Evolutionary conservation across 2,329 filamentous ascomycete species (phyloP).

Genomic region (Madurella mycetomatis): DNA sequence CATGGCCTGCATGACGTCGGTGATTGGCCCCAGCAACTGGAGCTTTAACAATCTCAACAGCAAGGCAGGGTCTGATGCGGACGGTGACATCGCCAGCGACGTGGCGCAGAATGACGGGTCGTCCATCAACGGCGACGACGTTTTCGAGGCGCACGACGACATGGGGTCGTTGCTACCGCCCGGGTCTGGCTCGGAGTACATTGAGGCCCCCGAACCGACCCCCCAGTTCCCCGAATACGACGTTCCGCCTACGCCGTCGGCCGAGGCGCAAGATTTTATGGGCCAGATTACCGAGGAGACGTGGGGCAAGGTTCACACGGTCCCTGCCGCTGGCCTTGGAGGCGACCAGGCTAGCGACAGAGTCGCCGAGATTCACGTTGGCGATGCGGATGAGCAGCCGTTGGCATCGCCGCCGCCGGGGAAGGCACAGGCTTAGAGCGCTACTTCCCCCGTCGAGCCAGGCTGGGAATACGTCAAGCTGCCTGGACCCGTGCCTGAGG

Average conservation of each 20-base stretch:
- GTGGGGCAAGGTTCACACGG: slow-evolving; percentile 32
- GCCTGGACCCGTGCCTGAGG: not conserved
- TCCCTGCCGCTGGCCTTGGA: slow-evolving; percentile 28
- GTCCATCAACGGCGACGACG: slow-evolving; percentile 27
- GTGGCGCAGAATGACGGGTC: slow-evolving; percentile 37
- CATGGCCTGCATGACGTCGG: slow-evolving; percentile 26
- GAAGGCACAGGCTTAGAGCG: not conserved
- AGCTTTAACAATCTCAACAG: slow-evolving; percentile 40
- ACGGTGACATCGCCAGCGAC: slow-evolving; percentile 33
- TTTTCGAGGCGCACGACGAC: slow-evolving; percentile 28
- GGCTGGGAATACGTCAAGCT: not conserved
- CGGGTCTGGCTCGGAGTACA: slow-evolving; percentile 24
- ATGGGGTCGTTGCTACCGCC: slow-evolving; percentile 28
- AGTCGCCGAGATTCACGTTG: slow-evolving; percentile 36
- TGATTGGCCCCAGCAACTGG: slow-evolving; percentile 37
- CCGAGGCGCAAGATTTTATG: slow-evolving; percentile 15
- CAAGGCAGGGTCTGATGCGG: slow-evolving; percentile 29
- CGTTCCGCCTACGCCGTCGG: slow-evolving; percentile 19
- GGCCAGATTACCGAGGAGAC: slow-evolving; percentile 23
- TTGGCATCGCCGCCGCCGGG: not conserved
- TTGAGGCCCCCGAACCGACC: slow-evolving; percentile 28
- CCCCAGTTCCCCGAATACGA: slow-evolving; percentile 13
- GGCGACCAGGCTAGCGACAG: slow-evolving; percentile 42
- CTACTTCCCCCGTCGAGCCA: not conserved
- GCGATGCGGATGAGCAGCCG: slow-evolving; percentile 15